A percentile compares a stretch with the other conserved stretches of the same genome.
These are phyloP conservation scores for Spergularia bocconei DNA, from an alignment of 148 eudicot species.

Conservation along the genomic window DNA sequence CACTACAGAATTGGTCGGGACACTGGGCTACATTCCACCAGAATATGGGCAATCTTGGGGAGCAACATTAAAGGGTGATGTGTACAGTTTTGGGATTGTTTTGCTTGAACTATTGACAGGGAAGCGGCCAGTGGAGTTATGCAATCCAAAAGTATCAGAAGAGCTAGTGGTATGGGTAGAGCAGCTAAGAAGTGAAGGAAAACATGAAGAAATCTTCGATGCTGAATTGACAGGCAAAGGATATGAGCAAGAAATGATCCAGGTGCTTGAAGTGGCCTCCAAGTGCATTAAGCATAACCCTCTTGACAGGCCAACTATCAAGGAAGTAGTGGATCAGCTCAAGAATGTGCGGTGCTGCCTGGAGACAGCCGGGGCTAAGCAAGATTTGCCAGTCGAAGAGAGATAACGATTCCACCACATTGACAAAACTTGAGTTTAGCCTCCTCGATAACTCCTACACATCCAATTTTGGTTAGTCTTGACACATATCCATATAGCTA, in stretches of 20 bases:
- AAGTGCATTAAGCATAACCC: constrained; percentile 73
- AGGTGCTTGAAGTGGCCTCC: constrained; percentile 81
- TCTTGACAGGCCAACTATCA: constrained; percentile 69
- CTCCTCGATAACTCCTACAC: background rate
- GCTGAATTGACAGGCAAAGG: constrained; percentile 58
- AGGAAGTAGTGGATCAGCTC: constrained; percentile 78
- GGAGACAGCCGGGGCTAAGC: constrained; percentile 31
- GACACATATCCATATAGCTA: constrained; percentile 12
- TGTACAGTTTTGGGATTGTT: constrained; percentile 91
- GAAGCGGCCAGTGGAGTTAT: constrained; percentile 74
- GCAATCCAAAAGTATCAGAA: constrained; percentile 59
- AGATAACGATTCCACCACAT: constrained; percentile 13
- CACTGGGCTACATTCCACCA: constrained; percentile 92
- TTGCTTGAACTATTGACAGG: constrained; percentile 87
- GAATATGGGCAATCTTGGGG: constrained; percentile 90
- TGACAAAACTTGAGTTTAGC: too few relatives aligned
- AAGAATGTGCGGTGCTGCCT: constrained; percentile 36
- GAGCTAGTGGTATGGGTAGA: constrained; percentile 84
- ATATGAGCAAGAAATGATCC: constrained; percentile 72
- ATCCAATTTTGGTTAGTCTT: background rate
- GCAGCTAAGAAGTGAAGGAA: constrained; percentile 68
- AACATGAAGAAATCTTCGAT: constrained; percentile 65
- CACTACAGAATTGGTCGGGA: constrained; percentile 90
- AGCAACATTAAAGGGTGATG: constrained; percentile 89
- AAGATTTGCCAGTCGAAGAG: constrained; percentile 28